Conservation (phyloP, 1,284 basidiomycete genomes). For the Exsudoporus floridanus region DNA sequence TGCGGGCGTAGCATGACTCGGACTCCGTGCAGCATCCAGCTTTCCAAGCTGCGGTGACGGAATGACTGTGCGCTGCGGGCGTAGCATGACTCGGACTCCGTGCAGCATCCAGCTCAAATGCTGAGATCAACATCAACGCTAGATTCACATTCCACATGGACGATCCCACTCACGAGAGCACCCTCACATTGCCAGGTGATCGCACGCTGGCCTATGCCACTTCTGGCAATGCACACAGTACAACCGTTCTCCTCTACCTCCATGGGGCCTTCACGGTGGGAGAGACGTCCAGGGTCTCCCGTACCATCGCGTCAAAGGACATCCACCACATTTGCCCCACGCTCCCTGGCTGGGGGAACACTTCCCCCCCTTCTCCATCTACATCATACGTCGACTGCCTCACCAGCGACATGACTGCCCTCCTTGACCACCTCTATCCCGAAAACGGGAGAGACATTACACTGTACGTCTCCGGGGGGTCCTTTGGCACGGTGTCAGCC, state of each 20-base stretch:
- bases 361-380: constrained; percentile 42
- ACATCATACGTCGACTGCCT: constrained; percentile 45
- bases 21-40: background rate
- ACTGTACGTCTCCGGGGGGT: constrained; percentile 52
- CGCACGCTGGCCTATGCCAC: constrained; percentile 53
- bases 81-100: constrained; percentile 5
- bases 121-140: background rate
- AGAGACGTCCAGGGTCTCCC: constrained; percentile 35
- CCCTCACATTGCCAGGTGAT: constrained; percentile 43
- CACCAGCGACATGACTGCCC: constrained; percentile 44
- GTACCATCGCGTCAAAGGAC: constrained; percentile 39
- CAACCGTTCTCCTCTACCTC: constrained; percentile 50
- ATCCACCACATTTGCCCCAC: constrained; percentile 50
- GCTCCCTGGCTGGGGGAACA: constrained; percentile 55
- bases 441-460: constrained; percentile 38
- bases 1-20: constrained; percentile 1
- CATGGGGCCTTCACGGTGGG: constrained; percentile 54
- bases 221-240: constrained; percentile 46
- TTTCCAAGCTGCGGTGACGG: background rate
- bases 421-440: constrained; percentile 53
- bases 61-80: too few species aligned
- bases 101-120: background rate
- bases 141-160: background rate
- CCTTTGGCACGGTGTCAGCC: constrained; percentile 52
- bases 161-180: constrained; percentile 34